phyloP scores from a whole-genome alignment of 306 rosid species.

The Carpinus viminea region DNA sequence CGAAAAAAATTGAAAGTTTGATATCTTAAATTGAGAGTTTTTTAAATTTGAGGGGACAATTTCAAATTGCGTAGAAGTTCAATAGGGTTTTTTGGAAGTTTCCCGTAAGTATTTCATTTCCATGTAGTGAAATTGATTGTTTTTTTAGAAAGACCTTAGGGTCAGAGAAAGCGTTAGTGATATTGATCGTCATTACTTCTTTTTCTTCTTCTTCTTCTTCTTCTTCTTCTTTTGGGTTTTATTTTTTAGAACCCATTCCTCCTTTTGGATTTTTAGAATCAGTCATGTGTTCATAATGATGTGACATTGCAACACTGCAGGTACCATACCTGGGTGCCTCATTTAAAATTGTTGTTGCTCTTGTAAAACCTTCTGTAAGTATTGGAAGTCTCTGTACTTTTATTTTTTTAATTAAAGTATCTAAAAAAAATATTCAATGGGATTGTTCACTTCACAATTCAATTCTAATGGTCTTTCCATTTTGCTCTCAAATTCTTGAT shows the following conservation, averaged over 20 bases:
- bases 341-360: slow-evolving; percentile 60
- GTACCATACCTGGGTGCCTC: slow-evolving; percentile 79
- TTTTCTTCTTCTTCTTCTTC: too few species aligned
- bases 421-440: background rate
- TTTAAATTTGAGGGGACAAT: too few species aligned
- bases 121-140: too few species aligned
- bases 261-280: background rate
- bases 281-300: background rate
- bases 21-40: too few species aligned
- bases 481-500: slow-evolving; percentile 22
- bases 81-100: too few species aligned
- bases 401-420: background rate
- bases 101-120: too few species aligned
- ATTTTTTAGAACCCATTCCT: background rate
- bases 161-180: too few species aligned
- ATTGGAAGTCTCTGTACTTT: slow-evolving; percentile 1
- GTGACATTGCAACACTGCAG: slow-evolving; percentile 40
- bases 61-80: too few species aligned
- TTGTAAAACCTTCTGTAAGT: slow-evolving; percentile 79
- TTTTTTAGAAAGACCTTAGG: too few species aligned
- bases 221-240: background rate
- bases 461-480: slow-evolving; percentile 21
- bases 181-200: too few species aligned
- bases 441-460: background rate
- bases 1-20: too few species aligned